A percentile compares a stretch with the other conserved stretches of the same genome.
phyloP scores from a whole-genome alignment of 1,284 basidiomycete species.

The Ustilago hordei region DNA sequence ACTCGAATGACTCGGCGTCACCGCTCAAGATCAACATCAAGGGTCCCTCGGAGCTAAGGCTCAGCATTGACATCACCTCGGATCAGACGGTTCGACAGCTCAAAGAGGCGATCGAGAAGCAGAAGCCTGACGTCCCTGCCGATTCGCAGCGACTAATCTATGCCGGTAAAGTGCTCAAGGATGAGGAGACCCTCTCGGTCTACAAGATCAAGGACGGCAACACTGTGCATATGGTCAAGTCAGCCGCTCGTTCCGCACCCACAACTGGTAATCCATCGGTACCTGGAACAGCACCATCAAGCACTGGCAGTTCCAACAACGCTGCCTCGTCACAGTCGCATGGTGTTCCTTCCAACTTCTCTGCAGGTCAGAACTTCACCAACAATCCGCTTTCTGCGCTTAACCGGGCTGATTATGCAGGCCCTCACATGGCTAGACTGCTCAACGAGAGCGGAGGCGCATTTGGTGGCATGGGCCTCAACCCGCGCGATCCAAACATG shows the following conservation, averaged over 20 bases:
- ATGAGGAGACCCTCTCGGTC: constrained; percentile 56
- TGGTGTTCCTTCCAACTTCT: constrained; percentile 64
- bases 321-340: constrained; percentile 55
- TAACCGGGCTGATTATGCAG: constrained; percentile 66
- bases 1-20: constrained; percentile 37
- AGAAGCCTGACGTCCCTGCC: constrained; percentile 63
- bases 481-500: constrained; percentile 67
- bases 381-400: constrained; percentile 66
- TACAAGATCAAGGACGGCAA: constrained; percentile 67
- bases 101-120: constrained; percentile 62
- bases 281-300: constrained; percentile 35
- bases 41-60: constrained; percentile 65
- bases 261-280: constrained; percentile 52
- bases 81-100: constrained; percentile 63
- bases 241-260: constrained; percentile 55
- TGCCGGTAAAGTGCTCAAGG: constrained; percentile 67
- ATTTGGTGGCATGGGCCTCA: constrained; percentile 63
- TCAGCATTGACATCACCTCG: constrained; percentile 50
- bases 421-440: constrained; percentile 66
- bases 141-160: constrained; percentile 67
- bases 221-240: constrained; percentile 67
- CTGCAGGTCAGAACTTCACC: constrained; percentile 65
- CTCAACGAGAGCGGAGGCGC: constrained; percentile 61
- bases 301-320: constrained; percentile 19
- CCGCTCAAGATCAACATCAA: constrained; percentile 65